These are phyloP conservation scores for Alternaria atra DNA, from an alignment of 2,329 filamentous ascomycete species.

Conservation along the genomic window DNA sequence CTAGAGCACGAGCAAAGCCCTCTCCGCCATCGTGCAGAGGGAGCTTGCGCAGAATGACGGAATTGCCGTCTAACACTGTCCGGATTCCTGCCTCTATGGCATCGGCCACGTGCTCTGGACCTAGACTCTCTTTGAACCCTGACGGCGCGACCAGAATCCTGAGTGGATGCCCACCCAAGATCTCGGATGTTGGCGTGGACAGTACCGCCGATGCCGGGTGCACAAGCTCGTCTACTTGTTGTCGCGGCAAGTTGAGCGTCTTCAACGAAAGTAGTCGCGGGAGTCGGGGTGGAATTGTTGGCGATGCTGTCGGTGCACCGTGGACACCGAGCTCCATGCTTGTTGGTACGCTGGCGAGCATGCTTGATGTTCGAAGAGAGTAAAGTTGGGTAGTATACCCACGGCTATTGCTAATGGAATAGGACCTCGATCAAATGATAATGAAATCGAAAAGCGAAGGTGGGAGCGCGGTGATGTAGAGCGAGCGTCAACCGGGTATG, in stretches of 20 bases:
- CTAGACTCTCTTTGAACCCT: conserved; percentile 64
- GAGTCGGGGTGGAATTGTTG: conserved; percentile 21
- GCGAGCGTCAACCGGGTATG: conserved; percentile 13
- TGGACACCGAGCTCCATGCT: conserved; percentile 8
- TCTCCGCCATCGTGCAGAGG: conserved; percentile 64
- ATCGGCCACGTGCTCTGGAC: conserved; percentile 59
- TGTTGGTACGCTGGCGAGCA: conserved; percentile 24
- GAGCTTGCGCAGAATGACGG: conserved; percentile 57
- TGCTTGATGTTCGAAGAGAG: neutral
- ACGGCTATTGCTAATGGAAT: neutral
- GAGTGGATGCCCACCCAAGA: conserved; percentile 30
- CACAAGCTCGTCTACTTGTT: conserved; percentile 28
- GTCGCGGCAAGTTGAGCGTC: conserved; percentile 30
- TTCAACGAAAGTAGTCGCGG: conserved; percentile 31
- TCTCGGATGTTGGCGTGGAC: conserved; percentile 32
- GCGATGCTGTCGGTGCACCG: conserved; percentile 8
- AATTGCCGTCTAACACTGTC: conserved; percentile 52
- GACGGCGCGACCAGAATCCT: conserved; percentile 61
- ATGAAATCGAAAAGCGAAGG: neutral
- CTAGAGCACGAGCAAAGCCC: conserved; percentile 60
- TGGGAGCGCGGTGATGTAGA: conserved; percentile 9
- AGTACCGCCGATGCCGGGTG: conserved; percentile 27
- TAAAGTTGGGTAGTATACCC: neutral
- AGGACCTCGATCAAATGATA: neutral
- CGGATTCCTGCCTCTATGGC: conserved; percentile 61